Base-by-base conservation (phyloP, 1,284 basidiomycete genomes). In the Leccinum pachyderme region DNA sequence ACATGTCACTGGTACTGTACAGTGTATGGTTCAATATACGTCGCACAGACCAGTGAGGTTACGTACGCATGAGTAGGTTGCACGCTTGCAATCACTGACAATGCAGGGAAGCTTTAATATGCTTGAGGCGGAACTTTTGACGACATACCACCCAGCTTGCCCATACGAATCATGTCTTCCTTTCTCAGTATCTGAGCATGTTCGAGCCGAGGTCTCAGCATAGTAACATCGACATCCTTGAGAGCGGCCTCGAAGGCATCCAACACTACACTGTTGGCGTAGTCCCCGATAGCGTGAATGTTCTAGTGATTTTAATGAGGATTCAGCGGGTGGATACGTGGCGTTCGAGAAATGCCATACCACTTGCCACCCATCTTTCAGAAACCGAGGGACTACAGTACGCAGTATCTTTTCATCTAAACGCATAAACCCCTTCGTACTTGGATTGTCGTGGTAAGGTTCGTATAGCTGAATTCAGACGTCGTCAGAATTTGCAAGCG, bases 201-300 rank as follows among this genome's bases (percentile, higher is more conserved):
- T 69, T 97, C 94, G 27, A 97, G 80, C 24, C 95, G 83, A 49
- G 91, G 87, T 39, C 93, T 78, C 45, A 86, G 73, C n/a, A 81
- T 79, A 32, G 78, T 77, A 12, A 87, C 81, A 62, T 87, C 81
- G 22, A 75, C 76, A 25, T 80, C 79, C 47, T 78, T 69, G 45
- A 91, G 70, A 1, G 84, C 81, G 15, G 77, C 75, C 71, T 93
- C 90, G 61, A 95, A 93, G 0, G 86, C 84, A 67, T 95, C 85
- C 28, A 97, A 73, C 11, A 95, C 87, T 41, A 94, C 78, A 28
- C 86, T 81, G 67, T 96, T 96, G 32, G 94, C 93, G 48, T 88
- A 82, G 71, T 97, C 95, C 9, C 95, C 95, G 43, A 97, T 95
- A 11, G 91, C 91, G 72, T 96, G 93, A 9, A 93, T 84, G 64